A percentile compares a stretch with the other conserved stretches of the same genome.
phyloP scores from a whole-genome alignment of 129 eudicot genomes.

The Lonicera japonica region DNA sequence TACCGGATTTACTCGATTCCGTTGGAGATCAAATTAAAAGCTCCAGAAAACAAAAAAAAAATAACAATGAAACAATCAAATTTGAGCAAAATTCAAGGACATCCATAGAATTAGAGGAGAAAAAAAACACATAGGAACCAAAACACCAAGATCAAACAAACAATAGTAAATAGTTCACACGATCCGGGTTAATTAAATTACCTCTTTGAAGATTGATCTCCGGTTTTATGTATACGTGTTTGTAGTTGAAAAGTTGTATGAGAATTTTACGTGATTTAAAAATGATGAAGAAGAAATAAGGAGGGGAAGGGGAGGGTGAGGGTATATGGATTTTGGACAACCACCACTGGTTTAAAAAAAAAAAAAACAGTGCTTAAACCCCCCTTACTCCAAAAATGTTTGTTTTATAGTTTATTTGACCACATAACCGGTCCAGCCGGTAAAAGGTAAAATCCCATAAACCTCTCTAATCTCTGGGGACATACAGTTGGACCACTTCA shows the following conservation, averaged over 20 bases:
- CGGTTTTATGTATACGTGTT: constrained; percentile 3
- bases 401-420: constrained; percentile 13
- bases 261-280: constrained; percentile 11
- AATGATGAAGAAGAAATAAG: not conserved
- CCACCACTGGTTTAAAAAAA: constrained; percentile 1
- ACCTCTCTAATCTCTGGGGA: constrained; percentile 32
- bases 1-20: constrained; percentile 15
- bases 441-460: constrained; percentile 32
- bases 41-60: constrained; percentile 1
- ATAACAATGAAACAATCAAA: constrained; percentile 1
- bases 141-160: too few species aligned
- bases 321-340: too few species aligned
- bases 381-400: constrained; percentile 4
- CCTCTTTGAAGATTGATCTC: constrained; percentile 24
- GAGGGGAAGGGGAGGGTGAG: too few species aligned
- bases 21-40: constrained; percentile 23
- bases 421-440: constrained; percentile 11
- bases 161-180: not conserved
- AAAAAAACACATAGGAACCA: not conserved
- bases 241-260: constrained; percentile 10
- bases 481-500: constrained; percentile 34
- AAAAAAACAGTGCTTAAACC: constrained; percentile 35
- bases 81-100: not conserved
- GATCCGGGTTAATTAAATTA: constrained; percentile 25
- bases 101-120: not conserved